Base-by-base conservation (phyloP, 2,329 filamentous ascomycete genomes). In the Lizonia empirigonia region DNA sequence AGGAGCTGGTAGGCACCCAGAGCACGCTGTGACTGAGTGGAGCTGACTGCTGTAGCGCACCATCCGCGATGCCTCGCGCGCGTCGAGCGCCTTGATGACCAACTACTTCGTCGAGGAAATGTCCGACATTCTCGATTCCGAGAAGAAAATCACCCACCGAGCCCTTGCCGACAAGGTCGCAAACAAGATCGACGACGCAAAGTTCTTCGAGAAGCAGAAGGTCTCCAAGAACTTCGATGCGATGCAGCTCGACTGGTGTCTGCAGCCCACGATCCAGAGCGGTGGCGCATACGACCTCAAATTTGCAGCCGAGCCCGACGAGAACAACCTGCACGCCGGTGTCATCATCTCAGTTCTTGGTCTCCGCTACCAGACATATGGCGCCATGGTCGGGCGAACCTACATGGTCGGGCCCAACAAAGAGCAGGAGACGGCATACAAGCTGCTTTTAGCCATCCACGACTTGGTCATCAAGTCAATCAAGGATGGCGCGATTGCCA, bases 91-190 rank as follows among this genome's bases (percentile, higher is more conserved):
- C 51, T 80, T 97, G 53, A 95, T 97, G 87, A 91, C 91, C 41
- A 91, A 93, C 53, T 99, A 94, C 75, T 97, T 97, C 73, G 87
- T 99, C 60, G 94, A 99, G 70, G 92, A 97, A 73, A 97, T 99
- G 92, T 96, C 93, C 41, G 88, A 89, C 63, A 88, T 97, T 44
- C 85, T 99, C 53, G 94, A 99, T 69, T 88, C 92, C 62, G 95
- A 97, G 74, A 97, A 96, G 80, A 96, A 96, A 71, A 91, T 97
- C 70, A 94, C 91, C 58, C 94, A 99, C 76, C 90, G 87, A 59
- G 82, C 83, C 2, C 82, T 99, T 7, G 86, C 90, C n/a, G 86
- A 90, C 65, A 94, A 92, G 74, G 88, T 99, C 24, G 86, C 93
- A 62, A 85, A 86, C 67, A 97, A 97, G 77, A 87, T 99, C 49